Conservation (phyloP, 306 rosid genomes). For the Ormosia emarginata region DNA sequence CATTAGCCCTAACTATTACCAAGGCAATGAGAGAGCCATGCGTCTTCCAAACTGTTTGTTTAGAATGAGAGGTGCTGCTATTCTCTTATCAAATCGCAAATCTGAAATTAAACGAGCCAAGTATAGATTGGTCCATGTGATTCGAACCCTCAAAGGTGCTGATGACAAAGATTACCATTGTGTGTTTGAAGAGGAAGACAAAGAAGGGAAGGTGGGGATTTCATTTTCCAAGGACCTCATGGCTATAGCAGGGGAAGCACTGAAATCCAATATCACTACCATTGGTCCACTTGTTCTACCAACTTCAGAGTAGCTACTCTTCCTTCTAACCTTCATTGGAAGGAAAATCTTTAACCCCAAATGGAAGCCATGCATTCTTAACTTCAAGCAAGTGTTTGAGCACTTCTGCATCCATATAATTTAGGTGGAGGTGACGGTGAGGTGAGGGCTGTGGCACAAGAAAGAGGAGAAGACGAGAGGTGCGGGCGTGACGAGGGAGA, state of each 20-base stretch:
- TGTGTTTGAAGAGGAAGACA: conserved; percentile 79
- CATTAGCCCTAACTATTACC: conserved; percentile 82
- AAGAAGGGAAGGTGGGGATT: conserved; percentile 85
- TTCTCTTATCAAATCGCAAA: conserved; percentile 59
- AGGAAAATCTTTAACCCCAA: conserved; percentile 78
- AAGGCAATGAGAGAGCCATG: conserved; percentile 94
- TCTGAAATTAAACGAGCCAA: conserved; percentile 53
- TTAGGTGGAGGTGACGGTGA: no score
- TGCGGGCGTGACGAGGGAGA: no score
- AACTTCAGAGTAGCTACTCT: conserved; percentile 86
- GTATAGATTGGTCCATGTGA: conserved; percentile 71
- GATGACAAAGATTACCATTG: conserved; percentile 82
- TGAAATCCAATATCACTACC: conserved; percentile 86
- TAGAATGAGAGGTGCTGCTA: conserved; percentile 97
- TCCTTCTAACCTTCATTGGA: conserved; percentile 66
- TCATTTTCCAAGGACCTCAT: conserved; percentile 75
- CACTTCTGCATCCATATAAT: conserved; percentile 75
- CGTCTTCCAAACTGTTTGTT: conserved; percentile 88
- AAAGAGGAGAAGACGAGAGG: no score
- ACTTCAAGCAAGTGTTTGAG: conserved; percentile 87
- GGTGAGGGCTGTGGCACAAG: no score
- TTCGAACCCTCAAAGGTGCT: conserved; percentile 75
- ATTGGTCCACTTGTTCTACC: conserved; percentile 95
- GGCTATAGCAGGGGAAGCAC: conserved; percentile 98
- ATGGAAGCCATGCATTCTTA: conserved; percentile 96